Evolutionary conservation across 306 rosid genomes (phyloP).

Genomic region (Pterocarpus macrocarpus): DNA sequence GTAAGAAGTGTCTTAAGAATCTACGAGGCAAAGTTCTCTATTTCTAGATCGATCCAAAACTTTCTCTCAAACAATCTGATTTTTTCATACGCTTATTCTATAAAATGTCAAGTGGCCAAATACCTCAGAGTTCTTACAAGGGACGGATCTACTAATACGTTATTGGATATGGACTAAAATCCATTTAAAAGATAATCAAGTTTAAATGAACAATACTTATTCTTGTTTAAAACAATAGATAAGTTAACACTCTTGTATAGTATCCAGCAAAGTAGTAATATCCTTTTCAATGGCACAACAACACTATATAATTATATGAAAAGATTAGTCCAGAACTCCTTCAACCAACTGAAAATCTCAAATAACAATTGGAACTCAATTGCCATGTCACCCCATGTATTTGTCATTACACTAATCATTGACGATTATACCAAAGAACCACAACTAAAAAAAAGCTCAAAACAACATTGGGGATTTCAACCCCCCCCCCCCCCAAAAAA

Average conservation of each 20-base stretch:
- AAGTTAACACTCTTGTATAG: neutral
- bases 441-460: neutral
- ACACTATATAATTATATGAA: neutral
- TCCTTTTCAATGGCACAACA: neutral
- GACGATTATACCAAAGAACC: slow-evolving; percentile 29
- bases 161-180: neutral
- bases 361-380: neutral
- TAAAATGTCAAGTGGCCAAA: neutral
- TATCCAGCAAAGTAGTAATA: neutral
- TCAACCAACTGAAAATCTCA: slow-evolving; percentile 15
- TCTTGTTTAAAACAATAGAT: neutral
- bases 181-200: neutral
- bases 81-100: neutral
- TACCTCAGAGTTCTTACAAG: neutral
- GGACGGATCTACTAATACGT: neutral
- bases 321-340: neutral
- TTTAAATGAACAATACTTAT: neutral
- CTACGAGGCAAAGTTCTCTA: neutral
- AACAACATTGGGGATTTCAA: slow-evolving; percentile 24
- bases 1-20: neutral
- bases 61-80: neutral
- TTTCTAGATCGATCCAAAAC: neutral
- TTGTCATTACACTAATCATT: slow-evolving; percentile 23
- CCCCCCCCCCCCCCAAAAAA: neutral
- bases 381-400: neutral